Evolutionary conservation across 2,329 filamentous ascomycete species (phyloP), one percentile per base, ranked within the genome.

Genomic region (Xylariaceae sp.): DNA sequence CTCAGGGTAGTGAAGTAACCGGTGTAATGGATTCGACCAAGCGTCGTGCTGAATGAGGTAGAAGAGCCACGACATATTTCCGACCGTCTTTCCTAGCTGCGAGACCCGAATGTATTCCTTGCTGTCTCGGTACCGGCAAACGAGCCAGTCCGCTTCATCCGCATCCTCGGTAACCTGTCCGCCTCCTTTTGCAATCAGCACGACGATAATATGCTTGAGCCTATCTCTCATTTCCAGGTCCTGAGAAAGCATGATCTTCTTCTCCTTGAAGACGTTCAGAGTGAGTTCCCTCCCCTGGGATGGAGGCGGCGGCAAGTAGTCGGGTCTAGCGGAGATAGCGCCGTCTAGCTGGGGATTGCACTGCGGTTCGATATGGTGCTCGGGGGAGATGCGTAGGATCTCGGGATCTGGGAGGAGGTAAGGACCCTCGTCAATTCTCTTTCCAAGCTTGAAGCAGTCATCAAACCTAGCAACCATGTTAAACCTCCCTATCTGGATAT

Each of bases 11-110:
- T 99, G 94, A 23, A 99, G 79, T 35, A 97, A 80, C 53, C 91
- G 87, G 49, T 86, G 85, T 60, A 92, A 78, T 0, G 94, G 93
- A 10, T 89, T 92, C 1, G 90, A 93, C 90, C 92, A 99, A 62
- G 86, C 80, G 70, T 96, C 92, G 67, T 89, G 85, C 2, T 90
- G 90, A 70, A 97, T 95, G 56, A 99, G 79, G 73, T 93, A 87
- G 73, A 94, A 97, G 10, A 99, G 80, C 94, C 94, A 99, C 0
- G 92, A 87, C 18, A 99, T 78, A 71, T 95, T 99, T 13, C 92
- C 94, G 10, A 99, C 90, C 48, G 92, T 87, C 68, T 93, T 96
- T 57, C 86, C 85, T 10, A 81, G 78, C 67, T 88, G 87, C 0
- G 91, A 88, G 3, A 94, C 93, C 48, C 80, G 78, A 30, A 89